Percentiles rank a stretch among this genome's conserved stretches.
Evolutionary conservation across 2,329 filamentous ascomycete species (phyloP).

Genomic region (Cladosporium austrohemisphaericum): DNA sequence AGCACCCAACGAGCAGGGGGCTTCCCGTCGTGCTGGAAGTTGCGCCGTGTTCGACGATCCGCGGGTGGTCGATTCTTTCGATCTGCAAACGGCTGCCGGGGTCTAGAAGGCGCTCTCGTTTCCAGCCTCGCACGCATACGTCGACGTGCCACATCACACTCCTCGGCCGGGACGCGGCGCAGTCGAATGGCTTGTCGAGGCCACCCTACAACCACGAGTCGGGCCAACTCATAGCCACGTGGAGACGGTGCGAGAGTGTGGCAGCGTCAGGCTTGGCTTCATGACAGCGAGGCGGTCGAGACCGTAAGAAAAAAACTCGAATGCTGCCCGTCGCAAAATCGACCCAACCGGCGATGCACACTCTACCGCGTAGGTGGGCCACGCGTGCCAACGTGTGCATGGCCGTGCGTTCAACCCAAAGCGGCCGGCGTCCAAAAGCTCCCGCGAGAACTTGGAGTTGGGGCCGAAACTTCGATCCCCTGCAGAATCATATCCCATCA

Average conservation of each 20-base stretch:
- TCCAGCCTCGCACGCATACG: neutral
- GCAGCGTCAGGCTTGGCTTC: neutral
- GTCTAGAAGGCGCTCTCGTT: conserved; percentile 1
- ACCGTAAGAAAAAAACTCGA: conserved; percentile 3
- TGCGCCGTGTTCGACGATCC: conserved; percentile 10
- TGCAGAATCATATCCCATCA: conserved; percentile 14
- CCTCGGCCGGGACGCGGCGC: neutral
- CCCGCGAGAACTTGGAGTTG: neutral
- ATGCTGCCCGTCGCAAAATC: neutral
- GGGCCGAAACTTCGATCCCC: conserved; percentile 13
- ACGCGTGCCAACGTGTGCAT: conserved; percentile 12
- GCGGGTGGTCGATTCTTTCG: neutral
- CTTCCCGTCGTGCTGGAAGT: conserved; percentile 7
- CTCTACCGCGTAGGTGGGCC: conserved; percentile 12
- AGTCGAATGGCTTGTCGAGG: conserved; percentile 2
- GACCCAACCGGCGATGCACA: conserved; percentile 11
- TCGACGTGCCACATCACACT: neutral
- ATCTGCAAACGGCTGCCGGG: conserved; percentile 3
- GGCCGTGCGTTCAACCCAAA: conserved; percentile 11
- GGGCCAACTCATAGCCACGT: conserved; percentile 2
- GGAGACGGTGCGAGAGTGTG: conserved; percentile 1
- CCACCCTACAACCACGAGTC: conserved; percentile 5
- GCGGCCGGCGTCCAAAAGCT: conserved; percentile 3
- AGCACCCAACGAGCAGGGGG: conserved; percentile 7
- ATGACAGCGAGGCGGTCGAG: conserved; percentile 5